Conservation (phyloP, 352 stramenopile species). For the Phytophthora foliorum region DNA sequence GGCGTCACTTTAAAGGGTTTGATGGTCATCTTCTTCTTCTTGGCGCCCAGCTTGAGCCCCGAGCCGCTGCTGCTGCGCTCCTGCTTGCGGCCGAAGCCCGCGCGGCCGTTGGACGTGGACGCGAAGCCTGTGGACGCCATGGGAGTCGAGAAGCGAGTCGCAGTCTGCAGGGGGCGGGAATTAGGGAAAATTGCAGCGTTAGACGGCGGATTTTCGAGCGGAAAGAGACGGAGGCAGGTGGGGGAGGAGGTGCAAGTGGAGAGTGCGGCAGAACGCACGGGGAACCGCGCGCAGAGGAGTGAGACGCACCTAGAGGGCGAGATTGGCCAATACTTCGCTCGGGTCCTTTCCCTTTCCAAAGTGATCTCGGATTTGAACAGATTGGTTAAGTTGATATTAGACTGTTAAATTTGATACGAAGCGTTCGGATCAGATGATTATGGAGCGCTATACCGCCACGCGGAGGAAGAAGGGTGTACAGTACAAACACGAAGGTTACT, state of each 20-base stretch:
- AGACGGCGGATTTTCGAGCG: conserved; percentile 2
- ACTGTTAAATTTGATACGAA: too few relatives aligned
- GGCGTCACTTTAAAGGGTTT: conserved; percentile 87
- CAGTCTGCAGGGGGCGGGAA: background rate
- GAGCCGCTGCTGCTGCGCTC: conserved; percentile 41
- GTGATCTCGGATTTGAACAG: conserved; percentile 18
- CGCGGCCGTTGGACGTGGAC: conserved; percentile 31
- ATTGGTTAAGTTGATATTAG: background rate
- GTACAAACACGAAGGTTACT: too few relatives aligned
- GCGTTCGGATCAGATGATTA: too few relatives aligned
- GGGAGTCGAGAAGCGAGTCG: background rate
- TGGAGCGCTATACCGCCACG: too few relatives aligned
- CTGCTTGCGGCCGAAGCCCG: conserved; percentile 42
- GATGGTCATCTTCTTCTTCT: conserved; percentile 89
- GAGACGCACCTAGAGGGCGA: background rate
- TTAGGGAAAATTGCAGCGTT: background rate
- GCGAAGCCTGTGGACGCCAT: conserved; percentile 46
- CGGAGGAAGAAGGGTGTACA: too few relatives aligned
- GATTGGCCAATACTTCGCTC: background rate
- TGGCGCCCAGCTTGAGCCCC: conserved; percentile 32
- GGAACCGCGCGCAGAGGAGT: background rate
- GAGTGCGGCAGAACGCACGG: background rate
- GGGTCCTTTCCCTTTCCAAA: conserved; percentile 16
- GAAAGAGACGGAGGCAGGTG: background rate
- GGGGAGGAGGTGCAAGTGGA: background rate